Conservation (phyloP, 768 basidiomycete genomes). For the Galerina marginata region DNA sequence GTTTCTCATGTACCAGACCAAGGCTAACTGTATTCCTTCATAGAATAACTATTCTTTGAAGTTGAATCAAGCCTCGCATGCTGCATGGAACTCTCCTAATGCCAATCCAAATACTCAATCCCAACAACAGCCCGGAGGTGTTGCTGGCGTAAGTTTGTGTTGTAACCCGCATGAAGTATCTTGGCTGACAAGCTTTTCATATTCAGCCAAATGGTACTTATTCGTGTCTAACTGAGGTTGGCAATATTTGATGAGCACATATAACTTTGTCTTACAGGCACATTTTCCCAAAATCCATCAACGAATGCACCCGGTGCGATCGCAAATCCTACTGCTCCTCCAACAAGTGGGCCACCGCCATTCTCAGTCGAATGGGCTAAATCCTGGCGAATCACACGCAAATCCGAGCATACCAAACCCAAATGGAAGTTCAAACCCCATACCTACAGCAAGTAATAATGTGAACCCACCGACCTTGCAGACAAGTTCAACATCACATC, state of each 20-base stretch:
- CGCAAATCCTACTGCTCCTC: constrained; percentile 30
- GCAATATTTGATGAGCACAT: constrained; percentile 16
- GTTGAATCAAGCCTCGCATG: constrained; percentile 63
- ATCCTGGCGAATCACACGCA: constrained; percentile 36
- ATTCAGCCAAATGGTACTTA: constrained; percentile 32
- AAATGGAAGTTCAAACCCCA: constrained; percentile 41
- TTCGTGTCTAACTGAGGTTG: constrained; percentile 1
- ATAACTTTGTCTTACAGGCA: constrained; percentile 19
- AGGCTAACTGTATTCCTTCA: constrained; percentile 21
- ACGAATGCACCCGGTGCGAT: constrained; percentile 33
- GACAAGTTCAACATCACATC: constrained; percentile 38
- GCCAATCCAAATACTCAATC: constrained; percentile 49
- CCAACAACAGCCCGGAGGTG: constrained; percentile 26
- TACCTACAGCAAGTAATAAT: constrained; percentile 39
- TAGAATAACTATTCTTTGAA: constrained; percentile 69
- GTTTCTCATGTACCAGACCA: constrained; percentile 14
- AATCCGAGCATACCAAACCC: constrained; percentile 34
- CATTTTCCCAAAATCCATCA: constrained; percentile 29
- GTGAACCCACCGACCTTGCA: constrained; percentile 39
- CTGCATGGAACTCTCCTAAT: constrained; percentile 69
- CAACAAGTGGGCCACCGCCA: constrained; percentile 33
- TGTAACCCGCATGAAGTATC: constrained; percentile 8
- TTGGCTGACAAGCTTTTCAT: constrained; percentile 15
- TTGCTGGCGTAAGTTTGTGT: constrained; percentile 28
- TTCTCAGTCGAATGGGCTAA: constrained; percentile 43